Conservation (phyloP, 2,329 filamentous ascomycete genomes). For the Aspergillus alliaceus region DNA sequence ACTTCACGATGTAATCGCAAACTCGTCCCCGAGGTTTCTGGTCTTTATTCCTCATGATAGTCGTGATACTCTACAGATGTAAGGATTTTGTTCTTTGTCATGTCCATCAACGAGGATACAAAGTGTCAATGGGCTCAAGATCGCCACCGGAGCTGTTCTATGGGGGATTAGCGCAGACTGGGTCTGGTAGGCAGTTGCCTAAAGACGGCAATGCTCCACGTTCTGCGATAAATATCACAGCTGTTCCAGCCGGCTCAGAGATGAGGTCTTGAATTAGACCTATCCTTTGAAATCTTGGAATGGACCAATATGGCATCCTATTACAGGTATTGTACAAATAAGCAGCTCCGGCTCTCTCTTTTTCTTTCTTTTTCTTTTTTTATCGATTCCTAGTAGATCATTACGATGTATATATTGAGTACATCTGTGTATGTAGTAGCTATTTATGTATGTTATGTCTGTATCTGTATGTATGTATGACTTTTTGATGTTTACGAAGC, state of each 20-base stretch:
- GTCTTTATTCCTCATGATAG: neutral
- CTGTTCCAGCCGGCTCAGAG: neutral
- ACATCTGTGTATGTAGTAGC: too few relatives aligned
- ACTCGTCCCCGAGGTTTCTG: neutral
- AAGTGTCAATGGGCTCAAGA: neutral
- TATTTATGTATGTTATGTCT: neutral
- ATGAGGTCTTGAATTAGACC: neutral
- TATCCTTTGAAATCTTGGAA: neutral
- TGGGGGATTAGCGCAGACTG: neutral
- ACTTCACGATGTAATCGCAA: slow-evolving; percentile 13
- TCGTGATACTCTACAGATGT: slow-evolving; percentile 10
- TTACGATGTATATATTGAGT: too few relatives aligned
- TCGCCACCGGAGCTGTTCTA: neutral
- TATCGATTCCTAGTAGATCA: too few relatives aligned
- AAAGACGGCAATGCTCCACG: neutral
- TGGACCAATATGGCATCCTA: neutral
- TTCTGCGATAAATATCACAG: neutral
- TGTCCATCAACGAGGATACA: neutral
- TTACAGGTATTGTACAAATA: neutral
- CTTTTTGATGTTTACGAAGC: neutral
- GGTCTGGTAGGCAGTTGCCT: too few relatives aligned
- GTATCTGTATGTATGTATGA: neutral
- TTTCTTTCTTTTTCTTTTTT: too few relatives aligned
- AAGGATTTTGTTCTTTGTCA: neutral
- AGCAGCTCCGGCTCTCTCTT: neutral